A percentile compares a stretch with the other conserved stretches of the same genome.
Conservation (phyloP, 805 yeast genomes). For the Cyberlindnera sargentensis region DNA sequence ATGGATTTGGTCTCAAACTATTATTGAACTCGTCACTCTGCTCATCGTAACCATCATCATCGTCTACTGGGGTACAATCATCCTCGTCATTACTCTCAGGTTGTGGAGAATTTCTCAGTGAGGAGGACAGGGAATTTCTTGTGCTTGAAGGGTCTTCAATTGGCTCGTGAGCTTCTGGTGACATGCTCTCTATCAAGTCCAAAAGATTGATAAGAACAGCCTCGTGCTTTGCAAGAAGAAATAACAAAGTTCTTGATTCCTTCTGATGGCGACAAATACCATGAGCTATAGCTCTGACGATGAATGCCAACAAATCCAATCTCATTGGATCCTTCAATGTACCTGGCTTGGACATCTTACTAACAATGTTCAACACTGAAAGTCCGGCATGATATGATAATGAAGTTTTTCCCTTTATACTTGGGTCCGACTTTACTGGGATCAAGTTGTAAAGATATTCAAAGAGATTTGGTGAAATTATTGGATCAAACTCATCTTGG, state of each 20-base stretch:
- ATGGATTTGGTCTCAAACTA: conserved; percentile 42
- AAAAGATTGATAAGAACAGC: conserved; percentile 18
- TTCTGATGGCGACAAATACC: conserved; percentile 43
- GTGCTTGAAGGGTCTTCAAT: conserved; percentile 3
- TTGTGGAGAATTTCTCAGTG: conserved; percentile 1
- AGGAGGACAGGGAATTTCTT: conserved; percentile 5
- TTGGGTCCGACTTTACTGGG: conserved; percentile 31
- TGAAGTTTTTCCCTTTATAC: conserved; percentile 23
- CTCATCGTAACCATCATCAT: conserved; percentile 9
- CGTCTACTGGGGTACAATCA: conserved; percentile 2
- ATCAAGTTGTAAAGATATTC: conserved; percentile 59
- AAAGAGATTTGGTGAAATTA: conserved; percentile 41
- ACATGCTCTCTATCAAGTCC: conserved; percentile 2
- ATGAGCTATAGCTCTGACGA: conserved; percentile 50
- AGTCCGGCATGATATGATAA: conserved; percentile 46
- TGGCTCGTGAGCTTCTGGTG: conserved; percentile 3
- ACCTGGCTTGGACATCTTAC: conserved; percentile 23
- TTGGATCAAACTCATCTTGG: conserved; percentile 26
- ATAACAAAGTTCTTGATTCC: conserved; percentile 48
- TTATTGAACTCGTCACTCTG: conserved; percentile 25
- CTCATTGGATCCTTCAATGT: conserved; percentile 31
- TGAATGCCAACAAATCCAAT: conserved; percentile 49
- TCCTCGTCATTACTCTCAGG: conserved; percentile 5
- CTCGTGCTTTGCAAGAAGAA: conserved; percentile 36
- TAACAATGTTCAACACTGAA: conserved; percentile 34